These are phyloP conservation scores for Coniferiporia sulphurascens DNA, from an alignment of 1,284 basidiomycete genomes.

Conservation along the genomic window DNA sequence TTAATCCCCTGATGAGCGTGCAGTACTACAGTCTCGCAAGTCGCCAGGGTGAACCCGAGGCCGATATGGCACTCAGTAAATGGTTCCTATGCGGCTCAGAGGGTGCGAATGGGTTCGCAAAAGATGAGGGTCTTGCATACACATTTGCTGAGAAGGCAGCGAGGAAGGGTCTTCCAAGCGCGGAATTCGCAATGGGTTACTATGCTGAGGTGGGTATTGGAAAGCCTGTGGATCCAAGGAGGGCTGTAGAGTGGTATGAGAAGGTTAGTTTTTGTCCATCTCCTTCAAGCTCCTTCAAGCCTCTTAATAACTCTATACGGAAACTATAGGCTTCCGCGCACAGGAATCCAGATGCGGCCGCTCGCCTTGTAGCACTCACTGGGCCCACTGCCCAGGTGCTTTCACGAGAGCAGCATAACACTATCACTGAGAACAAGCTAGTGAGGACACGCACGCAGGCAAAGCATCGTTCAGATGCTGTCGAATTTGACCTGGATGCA, in stretches of 20 bases:
- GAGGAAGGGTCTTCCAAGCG: slow-evolving; percentile 69
- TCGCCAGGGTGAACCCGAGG: slow-evolving; percentile 83
- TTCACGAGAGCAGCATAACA: slow-evolving; percentile 76
- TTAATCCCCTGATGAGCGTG: slow-evolving; percentile 88
- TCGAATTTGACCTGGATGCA: slow-evolving; percentile 21
- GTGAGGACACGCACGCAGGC: slow-evolving; percentile 83
- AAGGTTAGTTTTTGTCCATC: slow-evolving; percentile 35
- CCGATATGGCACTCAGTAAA: slow-evolving; percentile 93
- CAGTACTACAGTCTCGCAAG: slow-evolving; percentile 91
- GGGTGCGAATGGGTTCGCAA: slow-evolving; percentile 64
- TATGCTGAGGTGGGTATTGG: slow-evolving; percentile 83
- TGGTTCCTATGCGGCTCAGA: slow-evolving; percentile 93
- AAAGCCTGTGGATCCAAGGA: slow-evolving; percentile 54
- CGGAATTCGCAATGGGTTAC: slow-evolving; percentile 89
- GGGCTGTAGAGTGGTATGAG: slow-evolving; percentile 69
- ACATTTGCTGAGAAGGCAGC: slow-evolving; percentile 93
- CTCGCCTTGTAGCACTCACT: slow-evolving; percentile 68
- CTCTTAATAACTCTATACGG: neutral
- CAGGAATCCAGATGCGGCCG: slow-evolving; percentile 76
- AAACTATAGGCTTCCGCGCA: slow-evolving; percentile 60
- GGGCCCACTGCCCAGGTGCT: slow-evolving; percentile 55
- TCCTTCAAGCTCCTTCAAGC: slow-evolving; percentile 1
- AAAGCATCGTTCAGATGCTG: slow-evolving; percentile 60
- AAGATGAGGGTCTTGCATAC: slow-evolving; percentile 83
- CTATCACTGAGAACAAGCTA: slow-evolving; percentile 72